Base-by-base conservation (phyloP, 345 rosid genomes). In the Lagerstroemia speciosa region DNA sequence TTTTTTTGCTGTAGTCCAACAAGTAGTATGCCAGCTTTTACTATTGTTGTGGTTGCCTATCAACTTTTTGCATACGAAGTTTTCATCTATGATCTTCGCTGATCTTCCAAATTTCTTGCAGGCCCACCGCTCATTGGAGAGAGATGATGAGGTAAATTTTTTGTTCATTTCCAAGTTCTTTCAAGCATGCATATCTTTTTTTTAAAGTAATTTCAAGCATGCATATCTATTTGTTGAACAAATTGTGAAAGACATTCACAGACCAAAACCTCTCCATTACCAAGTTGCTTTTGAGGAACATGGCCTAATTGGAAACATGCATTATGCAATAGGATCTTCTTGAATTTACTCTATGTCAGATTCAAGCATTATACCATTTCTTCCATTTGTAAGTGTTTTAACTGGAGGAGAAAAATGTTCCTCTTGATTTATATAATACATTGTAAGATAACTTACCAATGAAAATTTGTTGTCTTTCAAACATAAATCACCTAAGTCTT, bases 101-200 rank as follows among this genome's bases (percentile, higher is more conserved):
- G 16, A 62, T 62, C 57, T 62, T 74, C 46, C 40, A 77, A 58
- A 66, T 75, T 26, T 68, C 41, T 73, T 86, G 82, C 89, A 92
- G 98, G 78, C 78, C 37, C 92, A 82, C 66, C 91, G 86, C 71
- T 78, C 96, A 48, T 77, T 86, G 79, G 94, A 89, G 81, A 85
- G 92, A 26, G 98, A 89, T 82, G 98, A 92, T 67, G 98, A 92
- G 98, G 98, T 92, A 86, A 41, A 46, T 58, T 69, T 65, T 37
- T 52, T 36, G 50, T 52, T 62, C n/a, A 65, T 43, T 69, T 60
- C 19, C 34, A 53, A 70, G 37, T 55, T 30, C 26, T n/a, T 57
- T 34, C 36, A 24, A 24, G 69, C 41, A 29, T 19, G 36, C 30
- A n/a, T 60, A 27, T 72, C 26, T 19, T n/a, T n/a, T n/a, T n/a